Evolutionary conservation across 805 yeast species (phyloP).

Genomic region (Tetrapisispora pingtungensis): DNA sequence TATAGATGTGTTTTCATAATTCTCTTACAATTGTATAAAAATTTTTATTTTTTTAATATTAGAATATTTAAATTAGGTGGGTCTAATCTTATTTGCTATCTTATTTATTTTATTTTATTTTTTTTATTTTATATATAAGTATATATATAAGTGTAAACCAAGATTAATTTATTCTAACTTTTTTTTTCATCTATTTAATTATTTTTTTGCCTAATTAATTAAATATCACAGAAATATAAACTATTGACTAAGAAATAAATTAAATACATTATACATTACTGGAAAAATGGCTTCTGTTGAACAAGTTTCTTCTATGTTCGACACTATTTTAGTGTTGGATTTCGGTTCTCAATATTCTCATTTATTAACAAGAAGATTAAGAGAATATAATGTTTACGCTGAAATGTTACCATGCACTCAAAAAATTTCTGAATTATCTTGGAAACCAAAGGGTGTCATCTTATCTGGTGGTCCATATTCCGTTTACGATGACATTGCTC

Average conservation of each 20-base stretch:
- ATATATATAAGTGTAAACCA: too few species aligned
- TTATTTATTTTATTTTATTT: neutral
- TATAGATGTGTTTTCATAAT: too few species aligned
- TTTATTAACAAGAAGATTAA: conserved; percentile 88
- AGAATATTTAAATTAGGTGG: neutral
- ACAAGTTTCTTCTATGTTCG: conserved; percentile 80
- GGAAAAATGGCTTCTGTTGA: conserved; percentile 16
- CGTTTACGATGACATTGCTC: conserved; percentile 89
- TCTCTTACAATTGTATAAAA: too few species aligned
- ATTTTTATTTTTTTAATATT: neutral
- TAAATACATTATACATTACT: too few species aligned
- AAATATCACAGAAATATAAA: too few species aligned
- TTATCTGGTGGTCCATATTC: conserved; percentile 97
- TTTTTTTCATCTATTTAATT: too few species aligned
- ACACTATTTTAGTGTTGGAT: conserved; percentile 94
- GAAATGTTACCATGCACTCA: conserved; percentile 99
- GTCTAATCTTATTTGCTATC: neutral
- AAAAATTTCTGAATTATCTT: conserved; percentile 79
- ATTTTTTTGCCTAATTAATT: too few species aligned
- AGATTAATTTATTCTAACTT: too few species aligned
- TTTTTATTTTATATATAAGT: too few species aligned
- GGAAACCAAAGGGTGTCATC: conserved; percentile 95
- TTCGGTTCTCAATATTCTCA: conserved; percentile 98
- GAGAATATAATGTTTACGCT: conserved; percentile 97
- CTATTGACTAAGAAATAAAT: too few species aligned